Conservation (phyloP, 2,329 filamentous ascomycete genomes). For the Graphilbum fragrans region DNA sequence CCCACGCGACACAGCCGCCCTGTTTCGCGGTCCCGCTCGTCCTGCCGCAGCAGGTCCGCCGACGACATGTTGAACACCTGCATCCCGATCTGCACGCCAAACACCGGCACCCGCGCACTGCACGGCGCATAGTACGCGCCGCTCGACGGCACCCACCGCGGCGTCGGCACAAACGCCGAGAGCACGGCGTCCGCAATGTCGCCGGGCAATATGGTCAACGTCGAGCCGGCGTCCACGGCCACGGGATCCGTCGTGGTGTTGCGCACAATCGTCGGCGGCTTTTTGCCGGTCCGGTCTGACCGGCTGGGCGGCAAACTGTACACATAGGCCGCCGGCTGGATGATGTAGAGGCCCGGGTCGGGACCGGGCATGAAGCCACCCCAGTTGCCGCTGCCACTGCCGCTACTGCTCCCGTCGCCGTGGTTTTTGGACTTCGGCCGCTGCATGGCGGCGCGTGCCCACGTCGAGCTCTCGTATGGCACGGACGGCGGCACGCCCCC, state of each 20-base stretch:
- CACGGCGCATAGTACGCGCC: constrained; percentile 15
- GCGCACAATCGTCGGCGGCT: background rate
- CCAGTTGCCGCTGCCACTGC: too few species aligned
- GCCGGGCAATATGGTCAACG: constrained; percentile 13
- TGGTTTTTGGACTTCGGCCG: too few species aligned
- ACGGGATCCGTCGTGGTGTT: constrained; percentile 16
- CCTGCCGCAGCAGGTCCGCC: constrained; percentile 15
- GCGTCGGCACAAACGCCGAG: constrained; percentile 14
- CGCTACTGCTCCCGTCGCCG: too few species aligned
- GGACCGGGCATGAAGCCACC: constrained; percentile 7
- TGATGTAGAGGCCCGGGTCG: constrained; percentile 14
- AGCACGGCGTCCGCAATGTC: constrained; percentile 13
- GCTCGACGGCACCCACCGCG: constrained; percentile 10
- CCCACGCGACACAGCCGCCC: constrained; percentile 16
- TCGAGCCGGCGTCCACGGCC: constrained; percentile 16
- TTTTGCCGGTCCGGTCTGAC: constrained; percentile 3
- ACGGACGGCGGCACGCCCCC: constrained; percentile 35
- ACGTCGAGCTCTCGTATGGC: constrained; percentile 13
- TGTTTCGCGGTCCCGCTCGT: constrained; percentile 10
- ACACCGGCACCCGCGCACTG: constrained; percentile 16
- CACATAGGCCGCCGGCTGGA: constrained; percentile 15
- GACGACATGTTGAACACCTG: constrained; percentile 14
- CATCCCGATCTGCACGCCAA: constrained; percentile 16
- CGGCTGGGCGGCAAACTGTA: constrained; percentile 8
- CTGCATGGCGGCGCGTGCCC: constrained; percentile 14